phyloP scores from a whole-genome alignment of 2,329 filamentous ascomycete species.

The Mollisia scopiformis region DNA sequence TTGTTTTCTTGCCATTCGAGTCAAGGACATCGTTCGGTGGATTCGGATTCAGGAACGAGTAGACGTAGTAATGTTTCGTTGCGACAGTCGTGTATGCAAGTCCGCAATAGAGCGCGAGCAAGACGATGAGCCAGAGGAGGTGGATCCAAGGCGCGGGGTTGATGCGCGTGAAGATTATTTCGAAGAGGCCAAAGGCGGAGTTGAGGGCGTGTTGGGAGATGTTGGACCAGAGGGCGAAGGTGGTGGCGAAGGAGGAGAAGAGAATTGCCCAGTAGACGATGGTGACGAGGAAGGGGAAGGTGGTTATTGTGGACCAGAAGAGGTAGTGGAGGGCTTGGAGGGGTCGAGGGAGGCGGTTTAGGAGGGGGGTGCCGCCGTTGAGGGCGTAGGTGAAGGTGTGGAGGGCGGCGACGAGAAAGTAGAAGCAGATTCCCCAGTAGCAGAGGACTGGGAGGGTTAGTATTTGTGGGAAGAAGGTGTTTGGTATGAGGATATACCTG shows the following conservation, averaged over 20 bases:
- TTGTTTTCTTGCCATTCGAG: constrained; percentile 15
- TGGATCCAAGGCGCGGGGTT: constrained; percentile 65
- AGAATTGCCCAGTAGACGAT: constrained; percentile 72
- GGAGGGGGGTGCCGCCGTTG: constrained; percentile 55
- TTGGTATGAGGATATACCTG: constrained; percentile 55
- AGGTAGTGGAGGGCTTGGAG: constrained; percentile 68
- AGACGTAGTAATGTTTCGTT: constrained; percentile 75
- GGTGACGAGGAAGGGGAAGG: constrained; percentile 70
- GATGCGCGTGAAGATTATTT: constrained; percentile 71
- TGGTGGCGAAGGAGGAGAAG: constrained; percentile 52
- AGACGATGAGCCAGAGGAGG: constrained; percentile 66
- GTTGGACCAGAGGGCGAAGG: constrained; percentile 65
- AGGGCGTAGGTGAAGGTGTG: constrained; percentile 72
- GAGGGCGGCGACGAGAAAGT: constrained; percentile 67
- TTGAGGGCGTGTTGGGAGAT: constrained; percentile 78
- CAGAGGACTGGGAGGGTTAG: constrained; percentile 45
- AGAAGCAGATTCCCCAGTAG: constrained; percentile 83
- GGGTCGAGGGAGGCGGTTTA: constrained; percentile 60
- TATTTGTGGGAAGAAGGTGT: neutral
- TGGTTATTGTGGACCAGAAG: constrained; percentile 64
- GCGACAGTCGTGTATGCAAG: constrained; percentile 75
- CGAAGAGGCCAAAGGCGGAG: constrained; percentile 72
- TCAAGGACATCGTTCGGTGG: constrained; percentile 5
- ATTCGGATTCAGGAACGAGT: constrained; percentile 72
- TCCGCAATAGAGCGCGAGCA: constrained; percentile 72